Evolutionary conservation across 306 rosid species (phyloP).

Genomic region (Psophocarpus tetragonolobus): DNA sequence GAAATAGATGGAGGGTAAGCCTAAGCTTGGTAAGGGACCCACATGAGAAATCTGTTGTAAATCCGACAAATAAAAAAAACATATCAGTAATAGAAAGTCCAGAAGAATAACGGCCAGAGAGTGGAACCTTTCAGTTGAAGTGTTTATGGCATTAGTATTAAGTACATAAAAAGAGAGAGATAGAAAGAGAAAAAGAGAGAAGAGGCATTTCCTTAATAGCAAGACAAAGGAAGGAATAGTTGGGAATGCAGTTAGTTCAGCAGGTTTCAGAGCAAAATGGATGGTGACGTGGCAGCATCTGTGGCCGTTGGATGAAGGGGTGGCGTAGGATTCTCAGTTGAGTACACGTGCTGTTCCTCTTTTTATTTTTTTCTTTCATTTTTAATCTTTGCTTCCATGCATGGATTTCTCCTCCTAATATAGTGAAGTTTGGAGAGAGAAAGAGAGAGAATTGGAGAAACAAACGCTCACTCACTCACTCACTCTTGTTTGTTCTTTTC

Average conservation of each 20-base stretch:
- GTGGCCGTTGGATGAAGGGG: slow-evolving; percentile 56
- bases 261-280: slow-evolving; percentile 36
- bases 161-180: not conserved
- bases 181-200: not conserved
- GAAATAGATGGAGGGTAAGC: not conserved
- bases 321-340: slow-evolving; percentile 72
- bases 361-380: not conserved
- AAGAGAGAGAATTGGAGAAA: slow-evolving; percentile 47
- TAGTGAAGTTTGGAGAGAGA: slow-evolving; percentile 47
- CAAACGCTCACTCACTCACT: slow-evolving; percentile 55
- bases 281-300: slow-evolving; percentile 43
- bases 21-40: slow-evolving; percentile 28
- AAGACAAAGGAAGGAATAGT: slow-evolving; percentile 95
- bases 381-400: slow-evolving; percentile 82
- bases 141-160: not conserved
- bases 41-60: slow-evolving; percentile 25
- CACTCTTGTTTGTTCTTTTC: slow-evolving; percentile 30
- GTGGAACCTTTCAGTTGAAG: slow-evolving; percentile 59
- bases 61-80: slow-evolving; percentile 9
- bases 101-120: slow-evolving; percentile 64
- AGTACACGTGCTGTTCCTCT: slow-evolving; percentile 81
- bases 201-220: slow-evolving; percentile 40
- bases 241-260: slow-evolving; percentile 52
- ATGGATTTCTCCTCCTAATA: slow-evolving; percentile 88
- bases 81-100: slow-evolving; percentile 36